Evolutionary conservation across 176 grass and related monocot genomes (phyloP).

Genomic region (Carex myosuroides): DNA sequence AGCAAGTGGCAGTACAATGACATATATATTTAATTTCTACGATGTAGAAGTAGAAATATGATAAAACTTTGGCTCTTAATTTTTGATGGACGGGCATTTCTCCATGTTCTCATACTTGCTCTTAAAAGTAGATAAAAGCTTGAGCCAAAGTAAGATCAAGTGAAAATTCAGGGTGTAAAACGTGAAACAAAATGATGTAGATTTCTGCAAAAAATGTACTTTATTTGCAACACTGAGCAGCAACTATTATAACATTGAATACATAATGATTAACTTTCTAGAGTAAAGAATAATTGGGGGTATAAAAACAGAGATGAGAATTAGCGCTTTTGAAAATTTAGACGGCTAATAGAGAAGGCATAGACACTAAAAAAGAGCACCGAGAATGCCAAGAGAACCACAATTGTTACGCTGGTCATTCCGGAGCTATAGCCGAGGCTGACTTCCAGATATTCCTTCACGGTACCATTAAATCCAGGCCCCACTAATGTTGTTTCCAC

Average conservation of each 20-base stretch:
- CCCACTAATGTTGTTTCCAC: constrained; percentile 48
- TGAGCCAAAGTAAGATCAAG: neutral
- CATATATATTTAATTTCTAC: neutral
- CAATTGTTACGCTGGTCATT: constrained; percentile 31
- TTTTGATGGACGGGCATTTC: too few species aligned
- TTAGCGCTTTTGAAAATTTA: constrained; percentile 60
- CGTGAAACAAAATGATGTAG: neutral
- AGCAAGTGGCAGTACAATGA: too few species aligned
- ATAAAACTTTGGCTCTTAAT: neutral
- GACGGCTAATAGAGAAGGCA: constrained; percentile 38
- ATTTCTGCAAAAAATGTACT: neutral
- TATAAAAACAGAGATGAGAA: neutral
- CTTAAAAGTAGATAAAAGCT: neutral
- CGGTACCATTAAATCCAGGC: constrained; percentile 48
- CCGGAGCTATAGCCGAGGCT: constrained; percentile 35
- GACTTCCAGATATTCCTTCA: constrained; percentile 45
- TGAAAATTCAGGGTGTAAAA: neutral
- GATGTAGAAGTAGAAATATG: neutral
- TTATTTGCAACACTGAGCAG: neutral
- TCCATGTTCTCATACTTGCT: neutral
- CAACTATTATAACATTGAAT: neutral
- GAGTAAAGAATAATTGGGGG: neutral
- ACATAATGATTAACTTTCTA: neutral
- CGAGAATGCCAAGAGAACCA: constrained; percentile 37
- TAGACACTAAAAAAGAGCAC: constrained; percentile 50